Conservation (phyloP, 1,284 basidiomycete species). For the Melanopsichium pennsylvanicum region DNA sequence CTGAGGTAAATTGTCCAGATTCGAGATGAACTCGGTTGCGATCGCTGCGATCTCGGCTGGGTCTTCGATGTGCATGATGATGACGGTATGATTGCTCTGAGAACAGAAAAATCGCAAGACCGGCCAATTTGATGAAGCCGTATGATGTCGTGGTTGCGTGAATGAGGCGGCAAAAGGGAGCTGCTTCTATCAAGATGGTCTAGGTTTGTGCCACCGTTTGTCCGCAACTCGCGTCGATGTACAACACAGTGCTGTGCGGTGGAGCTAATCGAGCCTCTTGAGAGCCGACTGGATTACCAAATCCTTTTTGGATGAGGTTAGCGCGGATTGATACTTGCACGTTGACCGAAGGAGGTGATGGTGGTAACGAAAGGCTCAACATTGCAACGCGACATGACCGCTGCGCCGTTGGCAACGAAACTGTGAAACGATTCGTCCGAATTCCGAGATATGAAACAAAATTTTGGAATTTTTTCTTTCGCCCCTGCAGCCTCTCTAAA, state of each 20-base stretch:
- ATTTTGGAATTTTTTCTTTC: conserved; percentile 9
- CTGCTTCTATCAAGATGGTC: too few species aligned
- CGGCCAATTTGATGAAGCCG: too few species aligned
- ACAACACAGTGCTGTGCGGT: too few species aligned
- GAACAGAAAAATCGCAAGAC: too few species aligned
- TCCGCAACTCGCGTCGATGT: too few species aligned
- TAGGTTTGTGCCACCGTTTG: too few species aligned
- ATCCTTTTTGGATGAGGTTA: too few species aligned
- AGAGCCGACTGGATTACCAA: too few species aligned
- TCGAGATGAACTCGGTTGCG: conserved; percentile 58
- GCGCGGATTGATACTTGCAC: not conserved
- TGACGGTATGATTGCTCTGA: not conserved
- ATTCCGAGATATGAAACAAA: conserved; percentile 24
- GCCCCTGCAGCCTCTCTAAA: conserved; percentile 5
- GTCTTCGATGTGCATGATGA: conserved; percentile 56
- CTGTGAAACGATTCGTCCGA: too few species aligned
- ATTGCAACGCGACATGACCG: conserved; percentile 18
- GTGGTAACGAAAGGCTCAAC: conserved; percentile 18
- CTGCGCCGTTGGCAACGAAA: conserved; percentile 8
- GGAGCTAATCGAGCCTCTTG: too few species aligned
- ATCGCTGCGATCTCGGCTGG: conserved; percentile 63
- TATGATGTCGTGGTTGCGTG: too few species aligned
- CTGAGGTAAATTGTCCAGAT: conserved; percentile 61
- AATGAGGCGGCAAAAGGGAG: too few species aligned
- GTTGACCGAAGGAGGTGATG: conserved; percentile 12